Evolutionary conservation across 106 monocot species (phyloP).

Genomic region (Dendrobium nobile): DNA sequence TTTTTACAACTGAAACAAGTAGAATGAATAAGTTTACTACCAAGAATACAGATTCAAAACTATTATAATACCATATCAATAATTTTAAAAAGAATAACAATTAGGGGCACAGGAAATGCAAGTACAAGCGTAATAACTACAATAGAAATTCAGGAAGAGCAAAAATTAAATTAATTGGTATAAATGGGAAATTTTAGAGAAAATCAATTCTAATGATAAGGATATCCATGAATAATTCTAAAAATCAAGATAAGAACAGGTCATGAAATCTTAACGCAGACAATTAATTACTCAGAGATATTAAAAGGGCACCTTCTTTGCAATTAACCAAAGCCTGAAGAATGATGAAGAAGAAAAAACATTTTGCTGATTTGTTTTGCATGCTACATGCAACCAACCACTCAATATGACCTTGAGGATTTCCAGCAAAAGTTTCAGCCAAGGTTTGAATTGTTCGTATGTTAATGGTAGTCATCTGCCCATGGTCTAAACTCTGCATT

Average conservation of each 20-base stretch:
- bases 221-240: background rate
- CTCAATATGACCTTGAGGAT: slow-evolving; percentile 42
- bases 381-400: slow-evolving; percentile 65
- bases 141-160: background rate
- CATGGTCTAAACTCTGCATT: slow-evolving; percentile 49
- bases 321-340: slow-evolving; percentile 37
- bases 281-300: background rate
- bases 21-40: background rate
- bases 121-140: background rate
- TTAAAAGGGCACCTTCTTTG: slow-evolving; percentile 37
- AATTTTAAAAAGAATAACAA: background rate
- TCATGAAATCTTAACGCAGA: background rate
- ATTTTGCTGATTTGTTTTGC: slow-evolving; percentile 33
- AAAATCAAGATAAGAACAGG: background rate
- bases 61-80: too few species aligned
- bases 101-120: background rate
- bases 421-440: slow-evolving; percentile 36
- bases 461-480: slow-evolving; percentile 37
- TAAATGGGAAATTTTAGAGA: background rate
- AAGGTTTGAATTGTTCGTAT: slow-evolving; percentile 45
- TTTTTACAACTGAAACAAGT: background rate
- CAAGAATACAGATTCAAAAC: background rate
- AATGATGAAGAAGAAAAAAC: slow-evolving; percentile 55
- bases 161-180: background rate
- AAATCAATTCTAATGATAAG: background rate